phyloP scores from a whole-genome alignment of 2,329 filamentous ascomycete species.

The Microcyclospora pomicola region DNA sequence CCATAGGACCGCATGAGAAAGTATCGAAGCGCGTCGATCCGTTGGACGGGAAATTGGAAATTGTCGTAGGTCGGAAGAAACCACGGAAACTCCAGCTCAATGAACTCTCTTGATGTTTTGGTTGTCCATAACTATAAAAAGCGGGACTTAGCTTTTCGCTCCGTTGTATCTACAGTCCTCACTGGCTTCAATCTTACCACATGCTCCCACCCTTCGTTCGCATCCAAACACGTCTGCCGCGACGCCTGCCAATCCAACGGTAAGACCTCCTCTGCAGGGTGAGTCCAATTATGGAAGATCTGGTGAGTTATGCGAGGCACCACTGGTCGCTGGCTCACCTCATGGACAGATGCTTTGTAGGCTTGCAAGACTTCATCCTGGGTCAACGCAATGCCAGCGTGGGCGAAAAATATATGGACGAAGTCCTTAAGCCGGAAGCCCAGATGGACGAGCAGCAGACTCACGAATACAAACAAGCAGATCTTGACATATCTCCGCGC shows the following conservation, averaged over 20 bases:
- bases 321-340: background rate
- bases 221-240: conserved; percentile 2
- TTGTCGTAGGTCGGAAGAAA: background rate
- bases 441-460: background rate
- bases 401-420: conserved; percentile 2
- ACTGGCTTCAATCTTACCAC: conserved; percentile 1
- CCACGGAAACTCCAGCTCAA: background rate
- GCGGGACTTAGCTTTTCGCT: too few species aligned
- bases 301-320: conserved; percentile 3
- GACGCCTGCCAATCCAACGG: background rate
- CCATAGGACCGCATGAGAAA: conserved; percentile 62
- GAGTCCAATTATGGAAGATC: conserved; percentile 5
- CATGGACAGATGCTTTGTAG: background rate
- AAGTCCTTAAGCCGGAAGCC: background rate
- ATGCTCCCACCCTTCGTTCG: conserved; percentile 2
- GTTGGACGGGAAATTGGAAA: conserved; percentile 48
- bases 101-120: background rate
- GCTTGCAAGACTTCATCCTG: conserved; percentile 1
- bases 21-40: conserved; percentile 60
- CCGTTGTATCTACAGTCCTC: too few species aligned
- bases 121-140: background rate
- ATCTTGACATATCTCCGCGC: too few species aligned
- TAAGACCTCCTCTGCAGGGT: conserved; percentile 1
- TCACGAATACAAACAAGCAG: too few species aligned
- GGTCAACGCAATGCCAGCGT: conserved; percentile 1